Conservation (phyloP, 1,284 basidiomycete species). For the Cryptococcus sp. region DNA sequence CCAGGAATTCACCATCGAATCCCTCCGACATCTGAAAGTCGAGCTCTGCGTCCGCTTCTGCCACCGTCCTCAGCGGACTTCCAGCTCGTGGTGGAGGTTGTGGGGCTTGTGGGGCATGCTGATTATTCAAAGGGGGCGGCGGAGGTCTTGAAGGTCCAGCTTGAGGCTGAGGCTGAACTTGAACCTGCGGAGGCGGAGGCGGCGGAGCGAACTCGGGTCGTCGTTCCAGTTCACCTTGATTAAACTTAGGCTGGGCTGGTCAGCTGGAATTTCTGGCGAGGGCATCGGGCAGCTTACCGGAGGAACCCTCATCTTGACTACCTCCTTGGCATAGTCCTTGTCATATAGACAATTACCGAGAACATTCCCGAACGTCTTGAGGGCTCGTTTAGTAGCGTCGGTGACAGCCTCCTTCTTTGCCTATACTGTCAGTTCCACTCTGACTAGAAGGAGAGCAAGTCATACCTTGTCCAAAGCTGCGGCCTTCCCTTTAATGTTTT, state of each 20-base stretch:
- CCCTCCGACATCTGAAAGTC: slow-evolving; percentile 24
- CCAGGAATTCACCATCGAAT: slow-evolving; percentile 32
- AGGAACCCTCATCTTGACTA: slow-evolving; percentile 77
- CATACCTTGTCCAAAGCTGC: slow-evolving; percentile 77
- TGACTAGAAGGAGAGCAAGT: neutral
- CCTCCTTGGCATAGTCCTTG: slow-evolving; percentile 76
- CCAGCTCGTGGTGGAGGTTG: slow-evolving; percentile 8
- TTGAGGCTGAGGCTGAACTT: slow-evolving; percentile 16
- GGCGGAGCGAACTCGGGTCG: slow-evolving; percentile 63
- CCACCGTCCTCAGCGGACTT: slow-evolving; percentile 28
- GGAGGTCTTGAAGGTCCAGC: slow-evolving; percentile 7
- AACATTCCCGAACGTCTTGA: slow-evolving; percentile 89
- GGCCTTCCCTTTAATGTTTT: slow-evolving; percentile 80
- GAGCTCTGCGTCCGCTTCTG: slow-evolving; percentile 6
- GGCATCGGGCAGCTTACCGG: slow-evolving; percentile 62
- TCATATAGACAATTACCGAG: slow-evolving; percentile 96
- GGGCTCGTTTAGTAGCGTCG: slow-evolving; percentile 83
- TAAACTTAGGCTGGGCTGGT: slow-evolving; percentile 64
- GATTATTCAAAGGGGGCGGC: slow-evolving; percentile 1
- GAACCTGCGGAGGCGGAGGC: neutral
- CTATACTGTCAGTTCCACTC: slow-evolving; percentile 50
- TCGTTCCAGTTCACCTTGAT: slow-evolving; percentile 66
- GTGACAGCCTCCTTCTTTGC: slow-evolving; percentile 98
- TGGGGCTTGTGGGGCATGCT: slow-evolving; percentile 1
- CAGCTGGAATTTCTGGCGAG: neutral